Conservation (phyloP, 2,329 filamentous ascomycete species). For the Ambrosiella xylebori region DNA sequence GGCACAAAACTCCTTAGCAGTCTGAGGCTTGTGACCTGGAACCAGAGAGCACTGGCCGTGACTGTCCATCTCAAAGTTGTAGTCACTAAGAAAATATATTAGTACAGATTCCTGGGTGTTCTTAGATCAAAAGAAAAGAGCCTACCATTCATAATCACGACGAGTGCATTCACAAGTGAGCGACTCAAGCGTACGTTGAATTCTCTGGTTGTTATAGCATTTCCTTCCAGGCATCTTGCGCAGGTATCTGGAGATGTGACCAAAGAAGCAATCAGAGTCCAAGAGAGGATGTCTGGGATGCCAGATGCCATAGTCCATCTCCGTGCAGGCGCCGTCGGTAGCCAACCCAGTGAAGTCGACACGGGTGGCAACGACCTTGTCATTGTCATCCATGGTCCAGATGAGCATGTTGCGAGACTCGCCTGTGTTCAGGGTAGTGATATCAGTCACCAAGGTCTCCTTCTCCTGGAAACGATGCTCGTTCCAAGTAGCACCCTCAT, state of each 20-base stretch:
- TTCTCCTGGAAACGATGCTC: slow-evolving; percentile 56
- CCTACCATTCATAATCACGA: slow-evolving; percentile 83
- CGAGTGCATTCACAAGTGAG: slow-evolving; percentile 70
- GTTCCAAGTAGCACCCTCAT: slow-evolving; percentile 68
- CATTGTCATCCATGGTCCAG: slow-evolving; percentile 50
- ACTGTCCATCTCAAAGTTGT: slow-evolving; percentile 70
- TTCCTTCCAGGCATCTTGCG: slow-evolving; percentile 65
- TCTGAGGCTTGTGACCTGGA: slow-evolving; percentile 45
- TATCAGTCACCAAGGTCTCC: slow-evolving; percentile 57
- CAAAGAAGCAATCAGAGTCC: slow-evolving; percentile 73
- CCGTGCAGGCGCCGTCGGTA: slow-evolving; percentile 49
- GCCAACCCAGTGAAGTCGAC: slow-evolving; percentile 76
- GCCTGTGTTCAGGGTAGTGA: slow-evolving; percentile 79
- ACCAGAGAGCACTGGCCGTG: slow-evolving; percentile 68
- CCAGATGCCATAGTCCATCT: slow-evolving; percentile 68
- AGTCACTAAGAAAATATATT: slow-evolving; percentile 43
- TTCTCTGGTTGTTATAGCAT: slow-evolving; percentile 66
- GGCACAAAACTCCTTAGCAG: slow-evolving; percentile 33
- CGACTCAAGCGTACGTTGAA: slow-evolving; percentile 55
- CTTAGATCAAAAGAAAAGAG: slow-evolving; percentile 10
- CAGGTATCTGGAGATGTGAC: slow-evolving; percentile 74
- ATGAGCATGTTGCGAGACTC: slow-evolving; percentile 81
- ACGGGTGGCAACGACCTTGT: slow-evolving; percentile 55
- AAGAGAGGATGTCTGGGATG: slow-evolving; percentile 67
- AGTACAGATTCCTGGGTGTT: neutral